These are phyloP conservation scores for Marvania coccoides DNA, from an alignment of 139 green algal species.

Conservation along the genomic window DNA sequence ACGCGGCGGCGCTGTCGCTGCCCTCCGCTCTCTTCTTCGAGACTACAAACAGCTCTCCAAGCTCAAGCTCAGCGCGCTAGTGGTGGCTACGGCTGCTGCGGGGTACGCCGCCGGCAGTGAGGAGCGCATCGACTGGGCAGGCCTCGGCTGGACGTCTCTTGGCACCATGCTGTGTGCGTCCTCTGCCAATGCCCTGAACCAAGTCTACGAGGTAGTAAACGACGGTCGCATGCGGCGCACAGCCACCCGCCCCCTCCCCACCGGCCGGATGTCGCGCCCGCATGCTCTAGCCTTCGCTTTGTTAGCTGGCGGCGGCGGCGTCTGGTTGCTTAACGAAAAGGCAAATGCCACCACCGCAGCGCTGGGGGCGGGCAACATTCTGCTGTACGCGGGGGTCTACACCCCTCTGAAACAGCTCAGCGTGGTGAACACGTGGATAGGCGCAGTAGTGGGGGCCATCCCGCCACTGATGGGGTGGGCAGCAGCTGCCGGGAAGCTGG, in stretches of 20 bases:
- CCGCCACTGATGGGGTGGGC: constrained; percentile 98
- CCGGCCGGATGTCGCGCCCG: constrained; percentile 51
- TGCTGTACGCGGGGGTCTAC: constrained; percentile 92
- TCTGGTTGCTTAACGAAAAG: constrained; percentile 62
- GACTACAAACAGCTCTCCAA: constrained; percentile 87
- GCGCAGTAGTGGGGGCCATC: constrained; percentile 92
- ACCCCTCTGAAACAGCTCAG: constrained; percentile 93
- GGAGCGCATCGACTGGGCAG: constrained; percentile 56
- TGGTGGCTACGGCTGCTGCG: constrained; percentile 78
- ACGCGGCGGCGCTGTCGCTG: background rate
- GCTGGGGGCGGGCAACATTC: constrained; percentile 89
- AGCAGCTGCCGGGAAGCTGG: constrained; percentile 54
- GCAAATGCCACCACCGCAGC: constrained; percentile 74
- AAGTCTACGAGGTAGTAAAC: constrained; percentile 80
- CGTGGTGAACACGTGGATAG: constrained; percentile 91
- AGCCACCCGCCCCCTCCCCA: constrained; percentile 79
- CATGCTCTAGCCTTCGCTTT: constrained; percentile 81
- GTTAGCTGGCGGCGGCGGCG: constrained; percentile 50
- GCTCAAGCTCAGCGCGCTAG: constrained; percentile 74
- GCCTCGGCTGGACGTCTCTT: constrained; percentile 70
- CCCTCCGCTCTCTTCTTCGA: constrained; percentile 22
- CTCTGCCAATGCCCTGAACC: constrained; percentile 94
- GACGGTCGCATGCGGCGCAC: constrained; percentile 87
- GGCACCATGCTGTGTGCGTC: constrained; percentile 81
- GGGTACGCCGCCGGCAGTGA: constrained; percentile 79